phyloP scores from a whole-genome alignment of 805 yeast species.

The Deakozyma indianensis region DNA sequence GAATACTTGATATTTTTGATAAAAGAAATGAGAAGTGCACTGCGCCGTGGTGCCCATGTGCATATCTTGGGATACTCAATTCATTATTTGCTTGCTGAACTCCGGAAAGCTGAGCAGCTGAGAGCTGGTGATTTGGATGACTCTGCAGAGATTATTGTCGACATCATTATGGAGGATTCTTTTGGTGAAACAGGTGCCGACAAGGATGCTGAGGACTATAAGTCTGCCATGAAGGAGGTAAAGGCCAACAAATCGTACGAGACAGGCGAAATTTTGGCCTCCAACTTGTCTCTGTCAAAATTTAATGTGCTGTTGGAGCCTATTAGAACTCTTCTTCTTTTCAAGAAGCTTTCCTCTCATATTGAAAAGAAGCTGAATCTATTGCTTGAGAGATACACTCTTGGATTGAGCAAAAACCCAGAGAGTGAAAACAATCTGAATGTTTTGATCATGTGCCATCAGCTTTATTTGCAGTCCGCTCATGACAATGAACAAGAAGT shows the following conservation, averaged over 20 bases:
- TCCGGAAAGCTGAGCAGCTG: slow-evolving; percentile 26
- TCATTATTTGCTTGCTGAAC: slow-evolving; percentile 51
- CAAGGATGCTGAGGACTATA: slow-evolving; percentile 87
- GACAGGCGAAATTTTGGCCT: slow-evolving; percentile 63
- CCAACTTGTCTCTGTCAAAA: slow-evolving; percentile 40
- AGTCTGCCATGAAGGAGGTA: slow-evolving; percentile 76
- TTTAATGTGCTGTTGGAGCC: slow-evolving; percentile 56
- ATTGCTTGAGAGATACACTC: slow-evolving; percentile 55
- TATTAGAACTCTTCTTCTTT: slow-evolving; percentile 41
- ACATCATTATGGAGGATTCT: slow-evolving; percentile 76
- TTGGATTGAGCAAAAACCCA: slow-evolving; percentile 64
- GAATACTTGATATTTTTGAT: slow-evolving; percentile 59
- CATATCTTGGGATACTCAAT: slow-evolving; percentile 85
- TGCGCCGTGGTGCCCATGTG: slow-evolving; percentile 80
- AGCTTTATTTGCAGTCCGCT: slow-evolving; percentile 44
- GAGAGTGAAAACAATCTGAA: slow-evolving; percentile 38
- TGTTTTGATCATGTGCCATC: slow-evolving; percentile 57
- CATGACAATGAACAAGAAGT: slow-evolving; percentile 11
- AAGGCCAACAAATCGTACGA: slow-evolving; percentile 81
- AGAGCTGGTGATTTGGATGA: slow-evolving; percentile 64
- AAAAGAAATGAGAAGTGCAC: slow-evolving; percentile 62
- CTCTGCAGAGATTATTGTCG: slow-evolving; percentile 41
- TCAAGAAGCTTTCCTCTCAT: slow-evolving; percentile 51
- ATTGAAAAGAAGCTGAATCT: slow-evolving; percentile 68
- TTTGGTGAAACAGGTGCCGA: slow-evolving; percentile 90